Evolutionary conservation across 495 filamentous ascomycete genomes (phyloP).

Genomic region (Parathielavia appendiculata): DNA sequence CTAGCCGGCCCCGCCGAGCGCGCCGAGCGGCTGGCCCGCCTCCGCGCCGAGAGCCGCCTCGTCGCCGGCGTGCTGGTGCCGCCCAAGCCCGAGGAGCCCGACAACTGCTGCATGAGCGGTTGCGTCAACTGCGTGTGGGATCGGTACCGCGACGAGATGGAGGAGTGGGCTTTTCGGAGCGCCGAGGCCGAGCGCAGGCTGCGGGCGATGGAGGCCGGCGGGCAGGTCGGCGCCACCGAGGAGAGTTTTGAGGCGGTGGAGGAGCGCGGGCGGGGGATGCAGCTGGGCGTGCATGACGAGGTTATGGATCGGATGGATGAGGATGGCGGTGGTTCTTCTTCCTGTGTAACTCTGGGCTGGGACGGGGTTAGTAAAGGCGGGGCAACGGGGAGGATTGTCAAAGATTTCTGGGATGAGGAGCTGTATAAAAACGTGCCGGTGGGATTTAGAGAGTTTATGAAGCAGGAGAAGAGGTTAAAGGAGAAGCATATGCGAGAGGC

Average conservation of each 20-base stretch:
- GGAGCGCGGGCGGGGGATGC: slow-evolving; percentile 6
- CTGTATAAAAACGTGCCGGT: slow-evolving; percentile 81
- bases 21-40: slow-evolving; percentile 57
- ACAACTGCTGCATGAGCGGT: slow-evolving; percentile 98
- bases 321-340: slow-evolving; percentile 64
- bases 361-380: slow-evolving; percentile 6
- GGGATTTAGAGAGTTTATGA: slow-evolving; percentile 96
- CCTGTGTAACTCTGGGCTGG: neutral
- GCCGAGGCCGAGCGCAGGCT: slow-evolving; percentile 50
- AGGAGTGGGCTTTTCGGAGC: slow-evolving; percentile 68
- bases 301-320: slow-evolving; percentile 57
- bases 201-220: slow-evolving; percentile 26
- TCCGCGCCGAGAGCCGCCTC: slow-evolving; percentile 46
- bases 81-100: slow-evolving; percentile 79
- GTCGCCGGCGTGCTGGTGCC: slow-evolving; percentile 79
- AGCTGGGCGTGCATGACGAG: slow-evolving; percentile 14
- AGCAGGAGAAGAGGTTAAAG: slow-evolving; percentile 86
- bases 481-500: slow-evolving; percentile 56
- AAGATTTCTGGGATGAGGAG: slow-evolving; percentile 51
- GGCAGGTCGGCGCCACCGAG: slow-evolving; percentile 21
- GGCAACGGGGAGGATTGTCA: slow-evolving; percentile 32
- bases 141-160: slow-evolving; percentile 79
- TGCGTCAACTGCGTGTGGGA: slow-evolving; percentile 99
- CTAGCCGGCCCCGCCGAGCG: slow-evolving; percentile 61
- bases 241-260: slow-evolving; percentile 17